Evolutionary conservation across 2,329 filamentous ascomycete genomes (phyloP).

Genomic region (Nigrospora osmanthi): DNA sequence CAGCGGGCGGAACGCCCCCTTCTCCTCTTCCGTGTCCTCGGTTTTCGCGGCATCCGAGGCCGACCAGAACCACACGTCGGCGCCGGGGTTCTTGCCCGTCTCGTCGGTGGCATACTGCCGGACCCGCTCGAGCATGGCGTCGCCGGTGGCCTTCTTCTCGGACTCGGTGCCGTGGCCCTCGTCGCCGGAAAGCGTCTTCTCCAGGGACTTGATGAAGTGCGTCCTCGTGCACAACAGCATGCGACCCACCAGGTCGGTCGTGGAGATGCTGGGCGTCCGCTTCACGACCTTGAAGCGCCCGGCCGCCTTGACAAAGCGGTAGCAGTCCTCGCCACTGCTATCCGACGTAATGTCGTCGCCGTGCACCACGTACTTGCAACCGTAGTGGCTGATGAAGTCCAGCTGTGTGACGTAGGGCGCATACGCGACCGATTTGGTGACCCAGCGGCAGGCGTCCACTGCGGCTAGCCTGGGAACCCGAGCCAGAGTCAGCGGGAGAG

Average conservation of each 20-base stretch:
- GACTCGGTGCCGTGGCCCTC: slow-evolving; percentile 63
- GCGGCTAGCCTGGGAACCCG: slow-evolving; percentile 60
- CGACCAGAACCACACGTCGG: slow-evolving; percentile 80
- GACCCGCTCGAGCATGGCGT: slow-evolving; percentile 70
- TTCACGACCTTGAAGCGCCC: slow-evolving; percentile 95
- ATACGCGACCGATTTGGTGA: slow-evolving; percentile 71
- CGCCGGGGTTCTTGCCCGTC: slow-evolving; percentile 68
- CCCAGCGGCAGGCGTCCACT: slow-evolving; percentile 92
- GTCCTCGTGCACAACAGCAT: slow-evolving; percentile 95
- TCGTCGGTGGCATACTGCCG: slow-evolving; percentile 82
- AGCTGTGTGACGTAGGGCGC: slow-evolving; percentile 94
- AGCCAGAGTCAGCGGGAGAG: slow-evolving; percentile 16
- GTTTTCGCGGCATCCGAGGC: slow-evolving; percentile 41
- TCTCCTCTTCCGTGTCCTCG: slow-evolving; percentile 43
- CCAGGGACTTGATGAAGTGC: slow-evolving; percentile 82
- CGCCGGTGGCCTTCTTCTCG: slow-evolving; percentile 56
- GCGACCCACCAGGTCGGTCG: slow-evolving; percentile 93
- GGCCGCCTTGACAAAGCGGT: slow-evolving; percentile 93
- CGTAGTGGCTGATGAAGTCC: slow-evolving; percentile 90
- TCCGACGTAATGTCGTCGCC: slow-evolving; percentile 97
- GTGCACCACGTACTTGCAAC: slow-evolving; percentile 92
- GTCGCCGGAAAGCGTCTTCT: slow-evolving; percentile 57
- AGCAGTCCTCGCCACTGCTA: slow-evolving; percentile 88
- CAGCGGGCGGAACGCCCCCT: slow-evolving; percentile 58
- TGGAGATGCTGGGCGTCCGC: slow-evolving; percentile 91